A percentile compares a stretch with the other conserved stretches of the same genome.
phyloP scores from a whole-genome alignment of 768 basidiomycete genomes.

The Tremella yokohamensis region DNA sequence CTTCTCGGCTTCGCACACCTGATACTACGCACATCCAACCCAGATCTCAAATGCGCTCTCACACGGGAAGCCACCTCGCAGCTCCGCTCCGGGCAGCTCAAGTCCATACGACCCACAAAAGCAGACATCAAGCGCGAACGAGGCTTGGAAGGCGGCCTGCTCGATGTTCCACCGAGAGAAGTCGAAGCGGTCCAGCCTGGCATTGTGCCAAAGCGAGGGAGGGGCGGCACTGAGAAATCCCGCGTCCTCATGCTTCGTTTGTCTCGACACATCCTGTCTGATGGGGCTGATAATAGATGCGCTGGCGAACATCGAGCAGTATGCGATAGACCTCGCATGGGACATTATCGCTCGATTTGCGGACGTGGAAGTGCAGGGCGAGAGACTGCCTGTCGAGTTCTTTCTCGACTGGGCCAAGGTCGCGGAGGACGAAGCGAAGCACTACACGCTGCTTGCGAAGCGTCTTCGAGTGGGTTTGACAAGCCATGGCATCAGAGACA shows the following conservation, averaged over 20 bases:
- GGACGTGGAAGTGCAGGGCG: conserved; percentile 49
- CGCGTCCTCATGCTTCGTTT: conserved; percentile 59
- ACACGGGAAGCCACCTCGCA: conserved; percentile 67
- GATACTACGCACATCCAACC: conserved; percentile 70
- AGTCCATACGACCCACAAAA: conserved; percentile 58
- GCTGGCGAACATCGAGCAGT: conserved; percentile 80
- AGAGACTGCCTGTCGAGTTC: conserved; percentile 66
- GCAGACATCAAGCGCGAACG: conserved; percentile 51
- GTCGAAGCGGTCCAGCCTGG: conserved; percentile 59
- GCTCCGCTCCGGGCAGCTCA: conserved; percentile 67
- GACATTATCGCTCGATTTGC: conserved; percentile 79
- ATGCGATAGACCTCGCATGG: conserved; percentile 87
- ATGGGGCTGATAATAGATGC: conserved; percentile 57
- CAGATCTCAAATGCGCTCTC: conserved; percentile 59
- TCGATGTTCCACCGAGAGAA: conserved; percentile 63
- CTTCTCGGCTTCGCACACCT: conserved; percentile 74
- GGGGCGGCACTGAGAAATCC: conserved; percentile 57
- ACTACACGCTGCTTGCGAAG: conserved; percentile 67
- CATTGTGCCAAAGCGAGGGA: conserved; percentile 58
- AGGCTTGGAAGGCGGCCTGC: conserved; percentile 21
- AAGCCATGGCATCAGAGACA: background rate
- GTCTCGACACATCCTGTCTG: no score
- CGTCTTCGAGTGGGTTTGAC: conserved; percentile 60
- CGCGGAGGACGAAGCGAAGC: conserved; percentile 73
- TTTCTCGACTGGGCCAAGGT: conserved; percentile 79